Evolutionary conservation across 2,329 filamentous ascomycete genomes (phyloP), one percentile per base, ranked within the genome.

Genomic region (Botrytis tulipae): DNA sequence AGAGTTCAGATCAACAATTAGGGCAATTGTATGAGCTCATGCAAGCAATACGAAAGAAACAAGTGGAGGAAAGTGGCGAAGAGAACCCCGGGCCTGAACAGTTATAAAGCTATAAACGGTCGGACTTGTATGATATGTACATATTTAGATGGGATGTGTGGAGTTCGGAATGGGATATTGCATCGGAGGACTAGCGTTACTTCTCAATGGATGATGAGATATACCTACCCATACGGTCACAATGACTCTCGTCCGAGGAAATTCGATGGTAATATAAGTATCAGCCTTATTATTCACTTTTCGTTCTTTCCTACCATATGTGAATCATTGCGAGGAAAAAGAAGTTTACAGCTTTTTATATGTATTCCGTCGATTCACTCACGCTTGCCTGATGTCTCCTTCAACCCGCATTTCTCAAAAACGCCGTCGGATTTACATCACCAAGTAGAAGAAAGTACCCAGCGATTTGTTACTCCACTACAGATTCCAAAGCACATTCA

Each of bases 11-110:
- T 81, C 92, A 98, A 82, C 96, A 99, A 84, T 86, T 98, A 70
- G 93, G 91, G 1, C 96, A 99, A 82, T 84, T 99, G 78, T 98
- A 98, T 81, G 95, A 98, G 81, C 85, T 99, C 73, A 97, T 98
- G 94, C 88, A 92, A 82, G 89, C 93, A 3, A 97, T 97, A 73
- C 83, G 83, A 76, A 85, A 85, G 61, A 77, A 77, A 61, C 66
- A 73, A 66, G n/a, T 44, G 20, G 72, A 70, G 57, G 72, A 68
- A 71, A 71, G 62, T 57, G 42, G 54, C 42, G 63, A 74, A 32
- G 63, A 74, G 32, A 59, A 32, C 16, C 46, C 44, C 9, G 48
- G 25, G 29, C 46, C 71, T 10, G 71, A 72, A 72, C 37, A 44
- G 51, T 29, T 72, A 14, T 67, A 42, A 68, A 73, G n/a, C 22